A percentile compares a stretch with the other conserved stretches of the same genome.
phyloP scores from a whole-genome alignment of 306 rosid genomes.

The Aeschynomene evenia region DNA sequence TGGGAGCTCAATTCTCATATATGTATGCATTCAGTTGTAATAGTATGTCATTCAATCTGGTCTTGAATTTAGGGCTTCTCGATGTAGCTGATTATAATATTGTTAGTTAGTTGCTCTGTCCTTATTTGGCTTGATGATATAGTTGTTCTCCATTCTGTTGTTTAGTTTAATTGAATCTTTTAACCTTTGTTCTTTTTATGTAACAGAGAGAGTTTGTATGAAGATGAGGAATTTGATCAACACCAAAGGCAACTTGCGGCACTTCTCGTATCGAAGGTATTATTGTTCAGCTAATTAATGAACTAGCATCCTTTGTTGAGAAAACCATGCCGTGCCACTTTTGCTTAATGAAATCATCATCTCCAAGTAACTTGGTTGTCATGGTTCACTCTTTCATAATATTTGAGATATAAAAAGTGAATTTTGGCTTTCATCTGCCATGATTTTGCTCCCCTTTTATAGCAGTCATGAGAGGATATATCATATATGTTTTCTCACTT shows the following conservation, averaged over 20 bases:
- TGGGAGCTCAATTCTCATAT: not conserved
- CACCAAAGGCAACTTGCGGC: constrained; percentile 95
- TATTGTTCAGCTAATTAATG: constrained; percentile 9
- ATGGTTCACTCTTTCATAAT: not conserved
- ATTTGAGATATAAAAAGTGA: not conserved
- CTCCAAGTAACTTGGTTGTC: not conserved
- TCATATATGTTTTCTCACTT: not conserved
- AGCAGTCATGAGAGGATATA: constrained; percentile 5
- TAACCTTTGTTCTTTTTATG: constrained; percentile 1
- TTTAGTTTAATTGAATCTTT: not conserved
- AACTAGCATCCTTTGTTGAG: constrained; percentile 5
- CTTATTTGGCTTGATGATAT: not conserved
- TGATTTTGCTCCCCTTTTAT: not conserved
- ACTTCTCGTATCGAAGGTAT: constrained; percentile 87
- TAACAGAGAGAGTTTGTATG: constrained; percentile 89
- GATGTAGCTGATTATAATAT: not conserved
- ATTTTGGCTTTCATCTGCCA: not conserved
- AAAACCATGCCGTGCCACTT: not conserved
- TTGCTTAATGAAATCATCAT: not conserved
- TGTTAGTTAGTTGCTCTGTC: not conserved
- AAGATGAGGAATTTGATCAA: constrained; percentile 90
- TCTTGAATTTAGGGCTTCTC: not conserved
- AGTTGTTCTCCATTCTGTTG: not conserved
- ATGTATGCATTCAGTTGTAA: not conserved
- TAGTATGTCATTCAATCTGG: not conserved